A percentile compares a stretch with the other conserved stretches of the same genome.
phyloP scores from a whole-genome alignment of 2,329 filamentous ascomycete genomes.

The Penicillium crustosum region DNA sequence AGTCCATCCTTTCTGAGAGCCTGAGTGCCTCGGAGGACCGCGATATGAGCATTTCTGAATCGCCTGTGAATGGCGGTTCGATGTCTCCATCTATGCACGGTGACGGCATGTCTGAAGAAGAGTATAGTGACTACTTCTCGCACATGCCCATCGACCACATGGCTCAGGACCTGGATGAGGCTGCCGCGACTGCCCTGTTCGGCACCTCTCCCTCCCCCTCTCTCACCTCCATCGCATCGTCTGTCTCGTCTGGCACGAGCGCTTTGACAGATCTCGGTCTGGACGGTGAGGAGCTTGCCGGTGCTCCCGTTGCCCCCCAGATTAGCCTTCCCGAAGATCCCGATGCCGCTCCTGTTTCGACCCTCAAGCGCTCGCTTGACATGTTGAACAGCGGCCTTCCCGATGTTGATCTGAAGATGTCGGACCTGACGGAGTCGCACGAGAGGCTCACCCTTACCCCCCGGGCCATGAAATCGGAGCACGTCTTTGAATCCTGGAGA shows the following conservation, averaged over 20 bases:
- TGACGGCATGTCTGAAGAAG: conserved; percentile 31
- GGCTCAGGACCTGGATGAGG: conserved; percentile 35
- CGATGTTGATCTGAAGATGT: conserved; percentile 40
- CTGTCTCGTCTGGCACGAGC: conserved; percentile 45
- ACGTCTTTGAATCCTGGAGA: conserved; percentile 55
- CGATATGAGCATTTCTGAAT: conserved; percentile 31
- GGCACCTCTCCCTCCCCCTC: conserved; percentile 46
- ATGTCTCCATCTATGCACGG: conserved; percentile 32
- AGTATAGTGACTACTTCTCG: conserved; percentile 40
- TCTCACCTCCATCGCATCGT: conserved; percentile 42
- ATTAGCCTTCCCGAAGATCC: conserved; percentile 35
- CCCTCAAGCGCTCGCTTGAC: conserved; percentile 42
- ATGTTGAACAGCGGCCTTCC: conserved; percentile 41
- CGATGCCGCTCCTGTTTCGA: conserved; percentile 30
- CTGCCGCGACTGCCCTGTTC: conserved; percentile 38
- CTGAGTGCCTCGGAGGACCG: conserved; percentile 39
- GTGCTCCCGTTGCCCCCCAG: conserved; percentile 26
- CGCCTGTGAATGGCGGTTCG: conserved; percentile 34
- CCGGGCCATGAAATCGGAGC: conserved; percentile 38
- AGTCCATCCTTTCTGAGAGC: conserved; percentile 44
- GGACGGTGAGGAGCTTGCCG: conserved; percentile 26
- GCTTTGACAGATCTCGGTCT: conserved; percentile 33
- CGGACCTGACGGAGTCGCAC: conserved; percentile 34
- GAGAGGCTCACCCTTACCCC: conserved; percentile 48
- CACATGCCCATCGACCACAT: conserved; percentile 28